Evolutionary conservation across 2,329 filamentous ascomycete genomes (phyloP), one percentile per base, ranked within the genome.

Genomic region (Fusarium austroafricanum): DNA sequence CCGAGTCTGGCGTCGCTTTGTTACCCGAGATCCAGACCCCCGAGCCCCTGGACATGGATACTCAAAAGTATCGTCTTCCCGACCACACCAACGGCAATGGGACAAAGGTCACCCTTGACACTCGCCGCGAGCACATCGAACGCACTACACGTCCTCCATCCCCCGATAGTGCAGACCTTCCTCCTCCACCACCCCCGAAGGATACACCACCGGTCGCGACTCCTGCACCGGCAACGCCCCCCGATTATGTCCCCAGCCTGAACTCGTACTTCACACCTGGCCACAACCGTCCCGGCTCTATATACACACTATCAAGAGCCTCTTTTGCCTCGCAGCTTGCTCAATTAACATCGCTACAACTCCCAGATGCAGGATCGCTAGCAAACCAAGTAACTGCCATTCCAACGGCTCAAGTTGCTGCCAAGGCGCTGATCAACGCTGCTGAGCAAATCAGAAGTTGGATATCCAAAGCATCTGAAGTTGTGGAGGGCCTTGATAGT

Each of bases 301-400:
- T 98, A 71, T 97, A 97, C 79, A 97, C 96, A 3, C 87, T 99
- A 60, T 97, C 94, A 3, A 89, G 95, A 43, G 92, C 91, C 33
- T 97, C 95, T 9, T 97, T 99, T 78, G 92, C 93, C 67, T 96
- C 92, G 73, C 96, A 98, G 79, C 88, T 98, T 53, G 92, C 93
- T 46, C 94, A 97, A 77, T 84, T 99, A 67, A 98, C 94, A 0
- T 94, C 94, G 18, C 90, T 98, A 59, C 91, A 93, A 73, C 86
- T 98, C 3, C 96, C 96, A 2, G 91, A 97, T 77, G 92, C 95
- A 52, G 89, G 90, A 42, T 90, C 92, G 1, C 84, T 99, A 21
- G 93, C 93, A 28, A 91, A 89, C 67, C 93, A 91, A 75, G 94
- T 99, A 47, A 88, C 90, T 10, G 90, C 92, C 17, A 96, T 98